A percentile compares a stretch with the other conserved stretches of the same genome.
Evolutionary conservation across 129 eudicot species (phyloP).

Genomic region (Scalesia atractyloides): DNA sequence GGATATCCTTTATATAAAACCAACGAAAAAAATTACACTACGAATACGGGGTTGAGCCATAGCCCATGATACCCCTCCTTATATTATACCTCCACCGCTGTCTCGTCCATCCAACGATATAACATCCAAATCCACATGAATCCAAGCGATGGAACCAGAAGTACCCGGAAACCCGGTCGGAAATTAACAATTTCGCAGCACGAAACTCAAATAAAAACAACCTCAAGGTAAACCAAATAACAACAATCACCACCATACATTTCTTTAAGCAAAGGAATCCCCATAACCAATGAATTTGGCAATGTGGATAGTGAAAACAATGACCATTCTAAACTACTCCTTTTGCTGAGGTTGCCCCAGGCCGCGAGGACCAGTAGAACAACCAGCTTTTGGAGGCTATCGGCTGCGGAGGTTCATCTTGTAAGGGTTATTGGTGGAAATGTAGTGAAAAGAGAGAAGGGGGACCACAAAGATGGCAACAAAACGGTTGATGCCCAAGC

Average conservation of each 20-base stretch:
- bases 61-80: no score
- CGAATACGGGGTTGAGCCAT: no score
- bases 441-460: constrained; percentile 75
- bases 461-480: constrained; percentile 86
- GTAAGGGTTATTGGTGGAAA: constrained; percentile 69
- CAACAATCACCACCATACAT: constrained; percentile 73
- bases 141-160: constrained; percentile 70
- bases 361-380: constrained; percentile 49
- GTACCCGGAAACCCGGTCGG: constrained; percentile 82
- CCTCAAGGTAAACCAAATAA: constrained; percentile 84
- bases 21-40: no score
- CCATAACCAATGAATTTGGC: constrained; percentile 80
- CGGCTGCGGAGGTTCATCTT: constrained; percentile 75
- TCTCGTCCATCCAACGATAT: constrained; percentile 72
- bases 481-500: constrained; percentile 83
- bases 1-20: no score
- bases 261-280: constrained; percentile 73
- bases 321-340: constrained; percentile 71
- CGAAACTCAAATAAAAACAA: constrained; percentile 77
- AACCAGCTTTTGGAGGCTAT: constrained; percentile 67
- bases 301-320: constrained; percentile 70
- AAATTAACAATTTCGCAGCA: constrained; percentile 63
- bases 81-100: no score
- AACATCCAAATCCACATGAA: constrained; percentile 73
- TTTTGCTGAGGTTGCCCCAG: constrained; percentile 46